Evolutionary conservation across 2,329 filamentous ascomycete genomes (phyloP).

Genomic region (Rugonectria rugulosa): DNA sequence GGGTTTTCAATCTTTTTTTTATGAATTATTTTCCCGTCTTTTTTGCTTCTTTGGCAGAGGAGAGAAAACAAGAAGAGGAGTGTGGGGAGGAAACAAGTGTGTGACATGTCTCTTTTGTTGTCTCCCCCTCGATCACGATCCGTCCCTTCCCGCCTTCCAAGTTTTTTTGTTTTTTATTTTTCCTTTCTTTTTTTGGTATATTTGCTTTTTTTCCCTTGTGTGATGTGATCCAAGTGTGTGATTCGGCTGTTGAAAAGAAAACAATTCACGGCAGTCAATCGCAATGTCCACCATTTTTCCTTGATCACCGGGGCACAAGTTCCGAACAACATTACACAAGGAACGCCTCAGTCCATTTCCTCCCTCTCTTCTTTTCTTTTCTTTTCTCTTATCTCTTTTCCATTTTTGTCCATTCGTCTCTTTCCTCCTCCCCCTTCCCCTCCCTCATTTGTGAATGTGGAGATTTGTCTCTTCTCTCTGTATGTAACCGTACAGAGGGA

Average conservation of each 20-base stretch:
- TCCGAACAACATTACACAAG: too few species aligned
- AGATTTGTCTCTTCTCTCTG: neutral
- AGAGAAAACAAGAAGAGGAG: too few species aligned
- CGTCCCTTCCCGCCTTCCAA: neutral
- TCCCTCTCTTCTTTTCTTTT: too few species aligned
- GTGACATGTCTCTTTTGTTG: neutral
- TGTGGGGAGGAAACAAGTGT: neutral
- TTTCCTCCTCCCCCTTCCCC: neutral
- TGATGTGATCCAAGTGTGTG: neutral
- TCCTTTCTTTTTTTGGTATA: too few species aligned
- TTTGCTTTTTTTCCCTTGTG: too few species aligned
- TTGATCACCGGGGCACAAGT: constrained; percentile 4
- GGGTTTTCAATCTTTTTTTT: constrained; percentile 5
- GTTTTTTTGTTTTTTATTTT: neutral
- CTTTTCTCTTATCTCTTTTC: too few species aligned
- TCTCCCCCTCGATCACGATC: neutral
- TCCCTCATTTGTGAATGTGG: neutral
- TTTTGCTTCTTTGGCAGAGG: neutral
- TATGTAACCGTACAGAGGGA: too few species aligned
- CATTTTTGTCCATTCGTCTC: neutral
- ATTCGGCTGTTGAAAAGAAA: neutral
- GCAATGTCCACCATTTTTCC: neutral
- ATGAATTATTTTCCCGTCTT: too few species aligned
- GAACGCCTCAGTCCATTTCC: too few species aligned
- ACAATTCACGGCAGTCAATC: neutral